Evolutionary conservation across 108 stramenopile species (phyloP).

Genomic region (Cyclotella kingstonii): DNA sequence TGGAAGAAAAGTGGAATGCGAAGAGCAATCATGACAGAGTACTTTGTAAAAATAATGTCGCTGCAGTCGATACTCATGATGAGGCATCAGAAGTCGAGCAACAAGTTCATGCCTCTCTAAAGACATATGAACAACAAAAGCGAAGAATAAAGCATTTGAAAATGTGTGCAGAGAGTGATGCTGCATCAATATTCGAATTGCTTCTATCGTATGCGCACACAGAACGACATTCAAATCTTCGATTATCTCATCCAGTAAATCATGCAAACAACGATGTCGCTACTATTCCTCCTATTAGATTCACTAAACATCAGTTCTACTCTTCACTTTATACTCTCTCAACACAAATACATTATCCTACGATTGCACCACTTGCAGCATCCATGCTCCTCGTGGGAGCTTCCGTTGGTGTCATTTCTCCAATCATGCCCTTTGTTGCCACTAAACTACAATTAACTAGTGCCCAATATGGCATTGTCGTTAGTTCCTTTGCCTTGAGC

Average conservation of each 20-base stretch:
- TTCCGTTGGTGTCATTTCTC: conserved; percentile 74
- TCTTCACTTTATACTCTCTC: conserved; percentile 32
- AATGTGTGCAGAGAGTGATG: conserved; percentile 20
- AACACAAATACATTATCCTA: conserved; percentile 47
- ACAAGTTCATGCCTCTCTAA: not conserved
- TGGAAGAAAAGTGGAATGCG: conserved; percentile 25
- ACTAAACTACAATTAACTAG: conserved; percentile 65
- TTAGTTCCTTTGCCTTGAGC: conserved; percentile 76
- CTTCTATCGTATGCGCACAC: not conserved
- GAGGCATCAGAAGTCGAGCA: not conserved
- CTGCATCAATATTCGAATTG: conserved; percentile 21
- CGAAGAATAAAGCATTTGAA: conserved; percentile 4
- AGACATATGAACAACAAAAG: not conserved
- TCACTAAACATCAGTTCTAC: conserved; percentile 46
- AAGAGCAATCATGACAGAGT: not conserved
- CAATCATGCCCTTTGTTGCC: conserved; percentile 83
- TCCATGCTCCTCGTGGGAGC: conserved; percentile 86
- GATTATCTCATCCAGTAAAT: not conserved
- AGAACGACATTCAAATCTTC: not conserved
- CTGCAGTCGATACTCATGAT: not conserved
- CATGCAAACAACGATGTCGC: not conserved
- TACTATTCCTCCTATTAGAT: not conserved
- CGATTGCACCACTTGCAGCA: conserved; percentile 64
- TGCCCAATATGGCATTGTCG: conserved; percentile 78
- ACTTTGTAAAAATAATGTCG: not conserved